These are phyloP conservation scores for Ananas comosus DNA, from an alignment of 176 grass and related monocot genomes.

Conservation along the genomic window DNA sequence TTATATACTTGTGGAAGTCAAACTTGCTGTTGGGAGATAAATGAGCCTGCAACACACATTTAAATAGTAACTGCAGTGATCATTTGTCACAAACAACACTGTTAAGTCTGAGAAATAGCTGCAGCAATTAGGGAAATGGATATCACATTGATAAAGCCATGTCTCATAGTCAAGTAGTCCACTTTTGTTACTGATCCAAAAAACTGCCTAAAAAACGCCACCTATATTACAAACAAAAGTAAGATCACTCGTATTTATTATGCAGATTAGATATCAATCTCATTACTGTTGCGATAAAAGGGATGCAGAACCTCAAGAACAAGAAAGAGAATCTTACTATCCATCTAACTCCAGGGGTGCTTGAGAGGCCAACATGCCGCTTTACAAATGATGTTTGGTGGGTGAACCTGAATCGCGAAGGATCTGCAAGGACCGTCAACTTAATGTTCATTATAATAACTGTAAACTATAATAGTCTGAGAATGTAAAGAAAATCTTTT, in stretches of 20 bases:
- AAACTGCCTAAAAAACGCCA: slow-evolving; percentile 75
- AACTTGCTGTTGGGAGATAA: slow-evolving; percentile 63
- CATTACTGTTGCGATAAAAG: background rate
- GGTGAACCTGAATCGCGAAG: slow-evolving; percentile 66
- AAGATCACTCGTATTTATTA: background rate
- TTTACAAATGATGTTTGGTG: slow-evolving; percentile 66
- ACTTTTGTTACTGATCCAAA: slow-evolving; percentile 57
- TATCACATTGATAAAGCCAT: slow-evolving; percentile 78
- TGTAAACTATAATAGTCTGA: no score
- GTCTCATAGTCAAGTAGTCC: slow-evolving; percentile 76
- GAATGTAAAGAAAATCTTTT: background rate
- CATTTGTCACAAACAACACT: background rate
- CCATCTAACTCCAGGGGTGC: slow-evolving; percentile 11
- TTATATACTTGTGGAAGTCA: slow-evolving; percentile 83
- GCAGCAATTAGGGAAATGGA: background rate
- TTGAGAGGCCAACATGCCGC: slow-evolving; percentile 51
- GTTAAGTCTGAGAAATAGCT: background rate
- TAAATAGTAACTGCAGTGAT: background rate
- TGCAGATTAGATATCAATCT: background rate
- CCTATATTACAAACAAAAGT: slow-evolving; percentile 26
- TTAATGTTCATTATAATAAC: background rate
- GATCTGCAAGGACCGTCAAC: slow-evolving; percentile 36
- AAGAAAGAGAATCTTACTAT: slow-evolving; percentile 12
- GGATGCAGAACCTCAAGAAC: slow-evolving; percentile 4
- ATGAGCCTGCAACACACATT: slow-evolving; percentile 44